These are phyloP conservation scores for Citrus maxima DNA, from an alignment of 345 rosid species.

Conservation along the genomic window DNA sequence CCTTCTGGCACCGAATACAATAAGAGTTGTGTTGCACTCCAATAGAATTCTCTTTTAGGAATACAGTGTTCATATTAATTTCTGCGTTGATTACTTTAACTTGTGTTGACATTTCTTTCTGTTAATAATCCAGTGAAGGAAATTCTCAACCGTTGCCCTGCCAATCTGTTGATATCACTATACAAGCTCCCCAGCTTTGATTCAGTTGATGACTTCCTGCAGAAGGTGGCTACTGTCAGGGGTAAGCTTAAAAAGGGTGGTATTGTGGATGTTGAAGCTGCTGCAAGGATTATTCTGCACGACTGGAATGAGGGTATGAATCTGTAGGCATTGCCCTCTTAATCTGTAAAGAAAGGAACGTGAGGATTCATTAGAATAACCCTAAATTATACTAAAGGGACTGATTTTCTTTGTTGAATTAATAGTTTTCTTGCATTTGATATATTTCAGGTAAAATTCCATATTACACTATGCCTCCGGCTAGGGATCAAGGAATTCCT, in stretches of 20 bases:
- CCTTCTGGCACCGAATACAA: not conserved
- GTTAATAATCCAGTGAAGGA: slow-evolving; percentile 61
- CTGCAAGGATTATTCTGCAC: slow-evolving; percentile 83
- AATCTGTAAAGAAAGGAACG: not conserved
- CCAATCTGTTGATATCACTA: slow-evolving; percentile 56
- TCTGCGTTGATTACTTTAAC: not conserved
- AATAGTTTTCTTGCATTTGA: slow-evolving; percentile 7
- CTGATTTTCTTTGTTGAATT: not conserved
- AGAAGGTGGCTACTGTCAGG: slow-evolving; percentile 80
- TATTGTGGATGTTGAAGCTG: slow-evolving; percentile 76
- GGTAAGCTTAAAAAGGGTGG: slow-evolving; percentile 99
- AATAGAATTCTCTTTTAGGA: not conserved
- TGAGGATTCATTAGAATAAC: not conserved
- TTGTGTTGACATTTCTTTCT: slow-evolving; percentile 15
- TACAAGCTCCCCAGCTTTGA: slow-evolving; percentile 78
- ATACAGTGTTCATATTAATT: not conserved
- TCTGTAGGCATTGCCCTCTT: not conserved
- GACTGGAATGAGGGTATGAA: slow-evolving; percentile 86
- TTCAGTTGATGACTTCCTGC: slow-evolving; percentile 82
- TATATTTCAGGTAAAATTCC: slow-evolving; percentile 77
- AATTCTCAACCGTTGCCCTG: slow-evolving; percentile 79
- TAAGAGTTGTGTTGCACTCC: not conserved
- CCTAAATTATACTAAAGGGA: not conserved
- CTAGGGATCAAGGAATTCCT: slow-evolving; percentile 59
- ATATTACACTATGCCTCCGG: slow-evolving; percentile 81